phyloP scores from a whole-genome alignment of 1,139 yeast genomes.

The Insectozyma bohioensis region DNA sequence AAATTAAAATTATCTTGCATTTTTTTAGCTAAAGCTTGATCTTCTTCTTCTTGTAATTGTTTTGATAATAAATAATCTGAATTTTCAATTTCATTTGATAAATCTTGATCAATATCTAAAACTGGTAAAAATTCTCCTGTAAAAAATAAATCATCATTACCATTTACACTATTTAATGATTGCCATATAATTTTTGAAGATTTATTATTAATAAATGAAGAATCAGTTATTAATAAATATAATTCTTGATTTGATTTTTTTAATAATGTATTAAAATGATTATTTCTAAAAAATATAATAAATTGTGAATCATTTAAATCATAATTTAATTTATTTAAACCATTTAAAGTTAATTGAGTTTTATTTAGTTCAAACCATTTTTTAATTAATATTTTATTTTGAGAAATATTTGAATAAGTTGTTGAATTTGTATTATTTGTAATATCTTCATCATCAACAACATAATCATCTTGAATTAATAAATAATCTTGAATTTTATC shows the following conservation, averaged over 20 bases:
- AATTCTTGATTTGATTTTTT: constrained; percentile 51
- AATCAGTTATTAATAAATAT: constrained; percentile 69
- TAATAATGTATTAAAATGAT: constrained; percentile 75
- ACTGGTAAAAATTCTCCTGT: constrained; percentile 57
- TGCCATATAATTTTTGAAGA: constrained; percentile 70
- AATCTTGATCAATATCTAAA: constrained; percentile 19
- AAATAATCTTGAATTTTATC: constrained; percentile 47
- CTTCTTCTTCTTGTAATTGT: constrained; percentile 64
- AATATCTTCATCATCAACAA: not conserved
- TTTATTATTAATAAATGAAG: constrained; percentile 48
- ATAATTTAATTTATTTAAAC: constrained; percentile 48
- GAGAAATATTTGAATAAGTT: too few species aligned
- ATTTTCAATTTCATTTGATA: constrained; percentile 17
- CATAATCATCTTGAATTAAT: constrained; percentile 19
- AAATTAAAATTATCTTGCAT: constrained; percentile 35
- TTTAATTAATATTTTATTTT: constrained; percentile 20
- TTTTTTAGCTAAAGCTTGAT: constrained; percentile 49
- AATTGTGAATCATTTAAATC: constrained; percentile 41
- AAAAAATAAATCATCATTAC: constrained; percentile 65
- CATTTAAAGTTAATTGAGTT: constrained; percentile 71
- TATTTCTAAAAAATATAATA: constrained; percentile 76
- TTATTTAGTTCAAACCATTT: constrained; percentile 53
- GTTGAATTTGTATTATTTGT: not conserved
- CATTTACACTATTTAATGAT: constrained; percentile 62
- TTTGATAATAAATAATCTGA: constrained; percentile 47